Conservation (phyloP, 148 eudicot species). For the Chenopodium album region DNA sequence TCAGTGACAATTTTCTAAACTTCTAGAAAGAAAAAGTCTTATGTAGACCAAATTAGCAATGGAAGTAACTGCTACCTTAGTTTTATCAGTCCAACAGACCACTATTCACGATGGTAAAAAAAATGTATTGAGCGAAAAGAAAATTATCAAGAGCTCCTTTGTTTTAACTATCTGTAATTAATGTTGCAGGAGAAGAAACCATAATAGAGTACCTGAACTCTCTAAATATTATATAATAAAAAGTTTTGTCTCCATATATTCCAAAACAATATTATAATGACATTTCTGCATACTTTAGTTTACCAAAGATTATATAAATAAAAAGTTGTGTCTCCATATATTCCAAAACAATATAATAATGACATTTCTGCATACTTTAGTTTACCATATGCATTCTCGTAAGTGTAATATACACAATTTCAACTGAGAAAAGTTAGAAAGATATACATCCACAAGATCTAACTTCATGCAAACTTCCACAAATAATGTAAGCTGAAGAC, state of each 20-base stretch:
- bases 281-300: not conserved
- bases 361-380: not conserved
- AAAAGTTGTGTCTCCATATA: not conserved
- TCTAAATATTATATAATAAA: not conserved
- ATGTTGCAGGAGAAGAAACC: not conserved
- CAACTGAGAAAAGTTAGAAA: not conserved
- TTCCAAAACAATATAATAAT: not conserved
- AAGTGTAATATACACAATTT: not conserved
- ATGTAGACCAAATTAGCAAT: not conserved
- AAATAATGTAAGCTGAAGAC: not conserved
- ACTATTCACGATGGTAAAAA: not conserved
- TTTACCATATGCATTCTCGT: not conserved
- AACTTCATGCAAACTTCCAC: not conserved
- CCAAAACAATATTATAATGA: not conserved
- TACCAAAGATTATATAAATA: not conserved
- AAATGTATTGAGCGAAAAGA: not conserved
- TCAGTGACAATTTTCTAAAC: too few relatives aligned
- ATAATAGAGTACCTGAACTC: not conserved
- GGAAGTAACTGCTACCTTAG: not conserved
- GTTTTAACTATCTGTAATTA: too few relatives aligned
- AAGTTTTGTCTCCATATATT: not conserved
- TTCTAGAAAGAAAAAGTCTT: not conserved
- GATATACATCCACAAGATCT: not conserved
- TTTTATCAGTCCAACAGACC: not conserved
- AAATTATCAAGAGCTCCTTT: not conserved